A percentile compares a stretch with the other conserved stretches of the same genome.
These are phyloP conservation scores for Pyracantha coccinea DNA, from an alignment of 331 rosid genomes.

Conservation along the genomic window DNA sequence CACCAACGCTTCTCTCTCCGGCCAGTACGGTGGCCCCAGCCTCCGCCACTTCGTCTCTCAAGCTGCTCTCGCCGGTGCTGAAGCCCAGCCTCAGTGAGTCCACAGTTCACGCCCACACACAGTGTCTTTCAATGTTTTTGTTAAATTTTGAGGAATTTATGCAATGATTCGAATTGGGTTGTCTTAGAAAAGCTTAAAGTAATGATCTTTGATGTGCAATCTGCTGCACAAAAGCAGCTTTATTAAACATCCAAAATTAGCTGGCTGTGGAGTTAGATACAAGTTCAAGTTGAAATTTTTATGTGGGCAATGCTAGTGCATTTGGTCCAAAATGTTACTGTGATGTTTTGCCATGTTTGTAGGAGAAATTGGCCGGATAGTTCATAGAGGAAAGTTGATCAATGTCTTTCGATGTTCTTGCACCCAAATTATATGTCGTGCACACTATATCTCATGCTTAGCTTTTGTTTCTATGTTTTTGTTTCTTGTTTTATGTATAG, in stretches of 20 bases:
- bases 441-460: neutral
- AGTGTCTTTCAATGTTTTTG: neutral
- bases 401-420: neutral
- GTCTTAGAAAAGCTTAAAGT: neutral
- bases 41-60: slow-evolving; percentile 39
- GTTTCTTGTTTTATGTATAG: slow-evolving; percentile 14
- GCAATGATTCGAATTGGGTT: neutral
- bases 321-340: neutral
- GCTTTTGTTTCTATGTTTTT: neutral
- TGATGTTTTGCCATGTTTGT: neutral
- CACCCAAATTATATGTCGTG: neutral
- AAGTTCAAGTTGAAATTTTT: neutral
- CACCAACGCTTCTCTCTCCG: neutral
- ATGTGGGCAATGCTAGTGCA: neutral
- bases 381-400: neutral
- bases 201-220: neutral
- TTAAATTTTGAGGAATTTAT: neutral
- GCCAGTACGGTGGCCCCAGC: slow-evolving; percentile 26
- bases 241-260: neutral
- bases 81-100: slow-evolving; percentile 48
- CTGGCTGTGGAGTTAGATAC: neutral
- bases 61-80: slow-evolving; percentile 49
- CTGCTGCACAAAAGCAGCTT: too few species aligned
- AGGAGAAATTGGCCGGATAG: neutral
- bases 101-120: neutral